A percentile compares a stretch with the other conserved stretches of the same genome.
These are phyloP conservation scores for Penicillium aurantiogriseum DNA, from an alignment of 2,329 filamentous ascomycete species.

Conservation along the genomic window DNA sequence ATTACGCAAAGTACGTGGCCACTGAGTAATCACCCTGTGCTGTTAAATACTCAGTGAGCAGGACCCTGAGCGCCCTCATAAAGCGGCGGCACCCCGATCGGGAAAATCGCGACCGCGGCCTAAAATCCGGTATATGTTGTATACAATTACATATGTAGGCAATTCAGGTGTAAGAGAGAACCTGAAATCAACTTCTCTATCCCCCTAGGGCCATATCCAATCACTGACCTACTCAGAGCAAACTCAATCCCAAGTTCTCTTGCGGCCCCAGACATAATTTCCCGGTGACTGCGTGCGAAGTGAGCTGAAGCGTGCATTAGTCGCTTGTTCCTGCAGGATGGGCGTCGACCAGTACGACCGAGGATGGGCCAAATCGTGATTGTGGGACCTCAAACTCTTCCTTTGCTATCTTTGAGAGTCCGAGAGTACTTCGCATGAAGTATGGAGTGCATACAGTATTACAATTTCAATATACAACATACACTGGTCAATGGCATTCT, in stretches of 20 bases:
- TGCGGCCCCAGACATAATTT: background rate
- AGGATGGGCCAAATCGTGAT: slow-evolving; percentile 19
- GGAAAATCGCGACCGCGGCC: too few relatives aligned
- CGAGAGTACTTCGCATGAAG: background rate
- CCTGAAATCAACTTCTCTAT: background rate
- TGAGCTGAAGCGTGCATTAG: slow-evolving; percentile 33
- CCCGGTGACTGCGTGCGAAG: slow-evolving; percentile 6
- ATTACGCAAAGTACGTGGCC: too few relatives aligned
- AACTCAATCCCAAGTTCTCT: background rate
- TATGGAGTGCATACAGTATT: background rate
- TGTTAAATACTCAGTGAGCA: too few relatives aligned
- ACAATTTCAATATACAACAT: background rate
- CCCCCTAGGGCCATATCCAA: background rate
- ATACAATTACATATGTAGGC: background rate
- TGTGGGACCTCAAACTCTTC: slow-evolving; percentile 2
- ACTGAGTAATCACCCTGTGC: too few relatives aligned
- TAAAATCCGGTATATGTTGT: too few relatives aligned
- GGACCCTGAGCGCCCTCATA: too few relatives aligned
- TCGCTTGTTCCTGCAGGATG: slow-evolving; percentile 34
- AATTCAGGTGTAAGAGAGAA: background rate
- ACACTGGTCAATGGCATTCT: background rate
- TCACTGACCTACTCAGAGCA: background rate
- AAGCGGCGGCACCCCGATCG: too few relatives aligned
- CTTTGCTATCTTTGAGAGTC: background rate
- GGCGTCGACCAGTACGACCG: slow-evolving; percentile 16